A percentile compares a stretch with the other conserved stretches of the same genome.
Conservation (phyloP, 176 grass and related monocot genomes). For the bread wheat (Triticum aestivum) region IWGSC_CS_RefSeq_v2.1 NC_057807.1:481676224-481676723, state of each 20-base stretch:
- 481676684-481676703: neutral
- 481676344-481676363: too few species aligned
- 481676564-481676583: too few species aligned
- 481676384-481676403: neutral
- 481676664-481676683: neutral
- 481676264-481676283: too few species aligned
- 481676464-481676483: neutral
- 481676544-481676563: neutral
- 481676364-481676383: neutral
- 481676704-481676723: neutral
- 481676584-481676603: neutral
- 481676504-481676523: neutral
- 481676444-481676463: neutral
- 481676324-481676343: too few species aligned
- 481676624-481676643: neutral
- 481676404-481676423: neutral
- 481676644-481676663: neutral
- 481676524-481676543: neutral
- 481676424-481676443: neutral
- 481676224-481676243: too few species aligned
- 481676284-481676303: too few species aligned
- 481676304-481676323: too few species aligned
- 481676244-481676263: too few species aligned
- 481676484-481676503: neutral
- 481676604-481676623: neutral